phyloP scores from a whole-genome alignment of 345 rosid species.

The Ceriops decandra region DNA sequence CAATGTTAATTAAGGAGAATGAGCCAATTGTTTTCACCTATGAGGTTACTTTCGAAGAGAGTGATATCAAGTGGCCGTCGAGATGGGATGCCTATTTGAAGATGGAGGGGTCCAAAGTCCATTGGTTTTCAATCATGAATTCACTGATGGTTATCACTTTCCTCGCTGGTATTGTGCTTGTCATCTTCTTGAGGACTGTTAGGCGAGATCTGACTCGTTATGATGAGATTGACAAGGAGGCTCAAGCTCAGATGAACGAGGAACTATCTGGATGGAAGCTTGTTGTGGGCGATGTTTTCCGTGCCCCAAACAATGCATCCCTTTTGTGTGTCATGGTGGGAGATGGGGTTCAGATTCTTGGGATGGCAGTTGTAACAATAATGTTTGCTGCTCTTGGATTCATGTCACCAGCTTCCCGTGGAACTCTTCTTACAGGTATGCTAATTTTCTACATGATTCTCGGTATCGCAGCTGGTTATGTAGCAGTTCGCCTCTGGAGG shows the following conservation, averaged over 20 bases:
- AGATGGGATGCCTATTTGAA: constrained; percentile 84
- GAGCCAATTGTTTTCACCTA: constrained; percentile 69
- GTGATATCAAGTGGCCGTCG: constrained; percentile 89
- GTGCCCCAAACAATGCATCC: constrained; percentile 52
- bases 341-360: constrained; percentile 72
- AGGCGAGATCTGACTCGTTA: constrained; percentile 83
- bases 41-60: constrained; percentile 67
- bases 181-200: constrained; percentile 86
- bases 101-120: constrained; percentile 86
- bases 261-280: constrained; percentile 85
- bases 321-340: constrained; percentile 71
- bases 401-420: constrained; percentile 82
- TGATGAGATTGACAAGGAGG: constrained; percentile 89
- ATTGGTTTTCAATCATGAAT: constrained; percentile 83
- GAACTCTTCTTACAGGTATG: constrained; percentile 69
- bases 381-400: constrained; percentile 75
- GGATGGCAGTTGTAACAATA: constrained; percentile 68
- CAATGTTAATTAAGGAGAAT: constrained; percentile 69
- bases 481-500: constrained; percentile 68
- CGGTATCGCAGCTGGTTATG: constrained; percentile 69
- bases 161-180: constrained; percentile 85
- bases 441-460: constrained; percentile 67
- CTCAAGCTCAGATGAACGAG: constrained; percentile 92
- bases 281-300: constrained; percentile 74
- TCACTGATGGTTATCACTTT: constrained; percentile 85